phyloP scores from a whole-genome alignment of 108 stramenopile species.

The Stephanodiscus triporus region DNA sequence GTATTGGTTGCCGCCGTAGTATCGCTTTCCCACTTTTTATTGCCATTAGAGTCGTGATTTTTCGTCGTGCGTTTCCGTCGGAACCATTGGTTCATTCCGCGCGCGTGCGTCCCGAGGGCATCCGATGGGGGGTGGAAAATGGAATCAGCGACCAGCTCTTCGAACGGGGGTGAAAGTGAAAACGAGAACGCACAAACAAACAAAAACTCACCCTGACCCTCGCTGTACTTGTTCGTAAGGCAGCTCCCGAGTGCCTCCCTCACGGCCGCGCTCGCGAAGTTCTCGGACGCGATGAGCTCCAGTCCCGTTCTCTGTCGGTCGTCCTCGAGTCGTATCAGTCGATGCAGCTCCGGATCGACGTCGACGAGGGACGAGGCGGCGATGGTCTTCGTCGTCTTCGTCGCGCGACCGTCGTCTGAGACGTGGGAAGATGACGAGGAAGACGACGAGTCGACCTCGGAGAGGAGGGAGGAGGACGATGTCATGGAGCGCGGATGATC shows the following conservation, averaged over 20 bases:
- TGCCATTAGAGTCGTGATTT: too few relatives aligned
- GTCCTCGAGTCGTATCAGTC: conserved; percentile 81
- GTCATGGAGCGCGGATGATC: too few relatives aligned
- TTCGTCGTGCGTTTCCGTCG: too few relatives aligned
- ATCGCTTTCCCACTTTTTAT: conserved; percentile 87
- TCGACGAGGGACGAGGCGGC: conserved; percentile 7
- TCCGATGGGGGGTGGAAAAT: conserved; percentile 1
- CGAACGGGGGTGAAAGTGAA: background rate
- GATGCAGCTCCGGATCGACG: conserved; percentile 74
- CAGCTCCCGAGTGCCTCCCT: conserved; percentile 95
- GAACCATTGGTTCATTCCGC: too few relatives aligned
- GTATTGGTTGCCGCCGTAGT: conserved; percentile 97
- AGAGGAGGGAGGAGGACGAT: too few relatives aligned
- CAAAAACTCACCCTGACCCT: conserved; percentile 79
- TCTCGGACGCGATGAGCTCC: conserved; percentile 99
- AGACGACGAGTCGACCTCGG: too few relatives aligned
- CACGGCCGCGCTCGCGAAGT: conserved; percentile 96
- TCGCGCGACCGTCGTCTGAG: too few relatives aligned
- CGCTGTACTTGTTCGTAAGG: conserved; percentile 99
- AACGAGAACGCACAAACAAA: background rate
- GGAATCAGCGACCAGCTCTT: too few relatives aligned
- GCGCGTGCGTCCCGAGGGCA: too few relatives aligned
- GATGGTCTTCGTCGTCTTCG: too few relatives aligned
- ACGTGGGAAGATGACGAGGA: too few relatives aligned
- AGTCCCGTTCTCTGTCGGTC: conserved; percentile 87